Evolutionary conservation across 768 basidiomycete genomes (phyloP).

Genomic region (Podaxis sp.): DNA sequence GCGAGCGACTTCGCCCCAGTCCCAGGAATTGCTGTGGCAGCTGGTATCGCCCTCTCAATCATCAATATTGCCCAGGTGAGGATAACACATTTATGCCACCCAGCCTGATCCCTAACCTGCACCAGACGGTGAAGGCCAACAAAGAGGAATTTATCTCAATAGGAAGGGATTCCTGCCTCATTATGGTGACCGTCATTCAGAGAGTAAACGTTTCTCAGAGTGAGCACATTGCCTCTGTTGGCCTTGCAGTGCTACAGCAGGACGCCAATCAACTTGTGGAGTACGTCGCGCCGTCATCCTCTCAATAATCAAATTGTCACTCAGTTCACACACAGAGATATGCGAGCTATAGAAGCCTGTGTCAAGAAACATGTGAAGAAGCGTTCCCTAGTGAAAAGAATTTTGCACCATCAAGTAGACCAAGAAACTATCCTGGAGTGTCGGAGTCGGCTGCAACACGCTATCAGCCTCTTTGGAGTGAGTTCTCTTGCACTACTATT

Average conservation of each 20-base stretch:
- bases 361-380: background rate
- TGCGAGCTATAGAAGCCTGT: background rate
- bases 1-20: background rate
- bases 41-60: background rate
- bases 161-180: constrained; percentile 1
- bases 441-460: background rate
- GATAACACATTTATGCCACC: background rate
- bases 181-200: constrained; percentile 1
- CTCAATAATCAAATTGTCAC: background rate
- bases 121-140: constrained; percentile 2
- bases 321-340: background rate
- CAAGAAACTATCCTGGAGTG: background rate
- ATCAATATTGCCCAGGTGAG: background rate
- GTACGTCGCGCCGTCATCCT: background rate
- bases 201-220: background rate
- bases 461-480: constrained; percentile 1
- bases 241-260: background rate
- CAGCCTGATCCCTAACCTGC: background rate
- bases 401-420: background rate
- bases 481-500: background rate
- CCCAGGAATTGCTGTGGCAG: constrained; percentile 4
- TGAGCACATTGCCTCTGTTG: background rate
- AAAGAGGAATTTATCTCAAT: background rate
- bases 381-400: background rate
- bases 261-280: background rate